Base-by-base conservation (phyloP, 2,329 filamentous ascomycete genomes). In the Trichoderma gracile region DNA sequence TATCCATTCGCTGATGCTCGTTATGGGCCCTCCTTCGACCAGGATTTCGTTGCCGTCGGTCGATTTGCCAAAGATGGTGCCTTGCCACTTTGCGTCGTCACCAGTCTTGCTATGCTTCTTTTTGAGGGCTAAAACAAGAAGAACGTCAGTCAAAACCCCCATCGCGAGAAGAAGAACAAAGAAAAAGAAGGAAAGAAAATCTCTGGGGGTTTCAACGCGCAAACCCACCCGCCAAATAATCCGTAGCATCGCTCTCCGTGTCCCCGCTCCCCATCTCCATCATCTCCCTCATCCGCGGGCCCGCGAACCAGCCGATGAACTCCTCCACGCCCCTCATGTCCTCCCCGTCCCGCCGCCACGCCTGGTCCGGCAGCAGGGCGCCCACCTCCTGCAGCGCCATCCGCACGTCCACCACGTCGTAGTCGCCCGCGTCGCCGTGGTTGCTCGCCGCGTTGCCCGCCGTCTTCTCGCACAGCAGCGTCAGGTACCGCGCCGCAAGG, bases 61-160 rank as follows among this genome's bases (percentile, higher is more conserved):
- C 50, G 83, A 81, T 68, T 88, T 88, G 4, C 94, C 94, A 12
- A 98, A 81, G 0, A 95, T 84, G 0, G 94, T 97, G 33, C 92
- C 92, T 69, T 89, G 86, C 75, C 92, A 96, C 71, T 94, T 89
- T 10, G 89, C 89, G 72, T 96, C 93, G 72, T 96, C 92, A 67
- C 90, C 91, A 0, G 90, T 91, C 71, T 95, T 96, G 78, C 89
- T 93, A 76, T 96, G 91, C 73, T 96, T 97, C 78, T 93, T 95
- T 77, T 96, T 97, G 47, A 98, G 80, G 5, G 88, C 90, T 91
- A 68, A 6, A 14, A 2, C 21, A 17, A 43, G 27, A 7, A 14
- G 43, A 43, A 6, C 4, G 0, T 23, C 12, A 38, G 43, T 61
- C 21, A 66, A 89, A 76, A 38, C 80, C 5, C 10, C 12, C 30